Evolutionary conservation across 768 basidiomycete species (phyloP).

Genomic region (Pulveroboletus sp.): DNA sequence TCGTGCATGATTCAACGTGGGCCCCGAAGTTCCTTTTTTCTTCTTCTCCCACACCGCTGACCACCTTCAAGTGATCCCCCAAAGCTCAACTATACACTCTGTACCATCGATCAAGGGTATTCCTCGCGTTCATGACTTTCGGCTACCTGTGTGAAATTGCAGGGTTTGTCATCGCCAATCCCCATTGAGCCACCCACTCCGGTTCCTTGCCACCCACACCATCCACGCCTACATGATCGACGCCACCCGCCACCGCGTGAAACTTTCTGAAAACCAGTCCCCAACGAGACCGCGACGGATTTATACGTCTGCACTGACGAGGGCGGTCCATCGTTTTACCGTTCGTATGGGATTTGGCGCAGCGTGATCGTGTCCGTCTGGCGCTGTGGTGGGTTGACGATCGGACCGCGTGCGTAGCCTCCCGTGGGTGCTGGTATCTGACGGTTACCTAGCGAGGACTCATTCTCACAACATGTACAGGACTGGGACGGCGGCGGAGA

Average conservation of each 20-base stretch:
- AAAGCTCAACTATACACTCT: slow-evolving; percentile 15
- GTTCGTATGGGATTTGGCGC: slow-evolving; percentile 1
- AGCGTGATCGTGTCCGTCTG: not conserved
- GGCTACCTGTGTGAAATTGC: slow-evolving; percentile 6
- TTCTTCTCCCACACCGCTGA: not conserved
- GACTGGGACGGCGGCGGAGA: no score
- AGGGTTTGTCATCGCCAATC: not conserved
- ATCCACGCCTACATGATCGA: not conserved
- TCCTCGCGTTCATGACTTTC: slow-evolving; percentile 5
- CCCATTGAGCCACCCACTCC: not conserved
- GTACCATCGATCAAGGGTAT: slow-evolving; percentile 6
- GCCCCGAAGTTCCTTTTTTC: not conserved
- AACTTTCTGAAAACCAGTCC: not conserved
- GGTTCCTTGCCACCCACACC: not conserved
- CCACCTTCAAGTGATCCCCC: slow-evolving; percentile 6
- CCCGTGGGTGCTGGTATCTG: no score
- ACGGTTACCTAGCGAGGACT: not conserved
- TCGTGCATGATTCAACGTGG: not conserved
- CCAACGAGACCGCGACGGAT: not conserved
- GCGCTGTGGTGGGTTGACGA: no score
- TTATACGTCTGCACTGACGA: slow-evolving; percentile 1
- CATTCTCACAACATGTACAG: not conserved
- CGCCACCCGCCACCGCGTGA: no score
- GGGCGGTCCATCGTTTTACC: not conserved
- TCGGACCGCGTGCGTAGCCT: no score